Evolutionary conservation across 495 filamentous ascomycete species (phyloP).

Genomic region (Cudoniella acicularis): DNA sequence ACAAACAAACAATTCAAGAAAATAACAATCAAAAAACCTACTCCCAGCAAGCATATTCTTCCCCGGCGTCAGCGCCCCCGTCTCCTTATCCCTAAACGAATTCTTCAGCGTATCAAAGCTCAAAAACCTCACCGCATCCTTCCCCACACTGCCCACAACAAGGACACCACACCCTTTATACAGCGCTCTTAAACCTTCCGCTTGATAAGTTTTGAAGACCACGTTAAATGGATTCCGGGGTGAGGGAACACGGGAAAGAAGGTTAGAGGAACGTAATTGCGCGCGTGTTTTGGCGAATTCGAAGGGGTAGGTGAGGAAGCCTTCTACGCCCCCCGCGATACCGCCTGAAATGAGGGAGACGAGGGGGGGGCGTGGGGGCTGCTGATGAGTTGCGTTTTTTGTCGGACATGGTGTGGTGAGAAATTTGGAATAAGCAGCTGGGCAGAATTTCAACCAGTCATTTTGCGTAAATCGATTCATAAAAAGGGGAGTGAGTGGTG

Average conservation of each 20-base stretch:
- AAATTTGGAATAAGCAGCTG: neutral
- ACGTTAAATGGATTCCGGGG: conserved; percentile 48
- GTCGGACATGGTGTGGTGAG: neutral
- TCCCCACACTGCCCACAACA: conserved; percentile 41
- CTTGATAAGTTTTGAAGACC: conserved; percentile 15
- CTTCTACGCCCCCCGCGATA: conserved; percentile 23
- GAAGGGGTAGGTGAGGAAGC: conserved; percentile 15
- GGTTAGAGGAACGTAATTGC: conserved; percentile 28
- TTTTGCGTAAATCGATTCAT: neutral
- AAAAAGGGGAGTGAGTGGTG: neutral
- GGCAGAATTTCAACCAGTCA: too few relatives aligned
- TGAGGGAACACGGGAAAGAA: conserved; percentile 15
- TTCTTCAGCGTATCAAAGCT: conserved; percentile 63
- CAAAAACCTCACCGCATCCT: conserved; percentile 64
- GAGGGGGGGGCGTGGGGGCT: conserved; percentile 9
- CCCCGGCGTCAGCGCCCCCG: conserved; percentile 49
- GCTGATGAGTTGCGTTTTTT: neutral
- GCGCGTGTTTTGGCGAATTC: conserved; percentile 25
- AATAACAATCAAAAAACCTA: too few relatives aligned
- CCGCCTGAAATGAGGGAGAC: conserved; percentile 19
- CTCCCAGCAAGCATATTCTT: conserved; percentile 58
- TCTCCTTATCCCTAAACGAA: conserved; percentile 51
- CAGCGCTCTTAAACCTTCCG: conserved; percentile 52
- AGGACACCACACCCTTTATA: conserved; percentile 54
- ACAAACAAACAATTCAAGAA: too few relatives aligned